These are phyloP conservation scores for Parastagonospora avenae DNA, from an alignment of 2,329 filamentous ascomycete genomes.

Conservation along the genomic window DNA sequence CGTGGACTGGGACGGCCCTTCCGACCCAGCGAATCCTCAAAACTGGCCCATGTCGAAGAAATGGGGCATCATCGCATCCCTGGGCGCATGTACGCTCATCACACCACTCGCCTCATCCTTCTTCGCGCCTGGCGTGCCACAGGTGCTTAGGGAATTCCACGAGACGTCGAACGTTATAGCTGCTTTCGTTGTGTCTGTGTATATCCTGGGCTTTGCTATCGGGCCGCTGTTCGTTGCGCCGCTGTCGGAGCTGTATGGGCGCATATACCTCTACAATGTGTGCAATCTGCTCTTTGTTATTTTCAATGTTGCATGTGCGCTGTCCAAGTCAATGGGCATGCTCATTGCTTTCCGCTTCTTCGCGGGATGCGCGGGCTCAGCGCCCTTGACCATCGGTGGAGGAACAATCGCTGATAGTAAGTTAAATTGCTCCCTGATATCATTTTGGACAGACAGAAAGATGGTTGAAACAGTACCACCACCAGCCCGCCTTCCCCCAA, in stretches of 20 bases:
- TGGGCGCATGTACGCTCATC: constrained; percentile 45
- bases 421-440: too few species aligned
- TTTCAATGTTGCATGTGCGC: constrained; percentile 54
- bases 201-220: constrained; percentile 46
- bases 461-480: too few species aligned
- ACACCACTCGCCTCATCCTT: constrained; percentile 47
- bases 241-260: constrained; percentile 45
- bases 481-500: too few species aligned
- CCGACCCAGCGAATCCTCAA: constrained; percentile 47
- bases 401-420: constrained; percentile 41
- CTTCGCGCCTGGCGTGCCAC: constrained; percentile 66
- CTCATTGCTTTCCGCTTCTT: constrained; percentile 47
- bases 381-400: constrained; percentile 42
- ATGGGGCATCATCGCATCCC: constrained; percentile 42
- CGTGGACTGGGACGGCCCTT: constrained; percentile 42
- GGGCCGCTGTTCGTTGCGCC: constrained; percentile 47
- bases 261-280: constrained; percentile 38
- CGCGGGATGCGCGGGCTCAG: constrained; percentile 40
- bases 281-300: constrained; percentile 57
- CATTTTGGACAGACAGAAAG: too few species aligned
- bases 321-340: constrained; percentile 43
- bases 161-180: constrained; percentile 38
- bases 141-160: constrained; percentile 46
- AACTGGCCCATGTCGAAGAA: constrained; percentile 47
- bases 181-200: constrained; percentile 46